phyloP scores from a whole-genome alignment of 2,329 filamentous ascomycete genomes.

The Ophiostoma sp. region DNA sequence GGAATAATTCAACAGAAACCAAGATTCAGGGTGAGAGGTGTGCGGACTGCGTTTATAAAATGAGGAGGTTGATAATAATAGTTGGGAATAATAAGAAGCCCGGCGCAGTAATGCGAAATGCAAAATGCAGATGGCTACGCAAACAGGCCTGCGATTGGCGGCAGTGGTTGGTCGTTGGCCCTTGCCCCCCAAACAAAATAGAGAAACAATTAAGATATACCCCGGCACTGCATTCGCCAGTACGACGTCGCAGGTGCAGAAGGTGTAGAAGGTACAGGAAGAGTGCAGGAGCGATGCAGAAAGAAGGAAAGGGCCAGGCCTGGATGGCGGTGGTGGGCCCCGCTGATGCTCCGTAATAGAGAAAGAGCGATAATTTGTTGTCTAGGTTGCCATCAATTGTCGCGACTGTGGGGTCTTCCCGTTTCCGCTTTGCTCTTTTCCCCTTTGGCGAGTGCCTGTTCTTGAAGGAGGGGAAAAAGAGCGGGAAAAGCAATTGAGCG shows the following conservation, averaged over 20 bases:
- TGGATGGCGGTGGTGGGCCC: neutral
- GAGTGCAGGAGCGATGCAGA: neutral
- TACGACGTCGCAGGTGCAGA: conserved; percentile 16
- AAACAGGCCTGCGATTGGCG: conserved; percentile 21
- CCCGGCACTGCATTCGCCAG: neutral
- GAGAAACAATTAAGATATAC: neutral
- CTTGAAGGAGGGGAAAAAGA: conserved; percentile 1
- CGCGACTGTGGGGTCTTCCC: neutral
- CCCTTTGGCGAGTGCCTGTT: conserved; percentile 6
- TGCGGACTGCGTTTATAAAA: conserved; percentile 18
- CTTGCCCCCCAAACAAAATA: conserved; percentile 17
- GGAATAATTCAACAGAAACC: neutral
- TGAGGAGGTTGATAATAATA: conserved; percentile 25
- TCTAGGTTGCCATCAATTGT: conserved; percentile 6
- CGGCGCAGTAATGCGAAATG: conserved; percentile 8
- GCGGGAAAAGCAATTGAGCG: neutral
- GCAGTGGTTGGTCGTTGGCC: conserved; percentile 22
- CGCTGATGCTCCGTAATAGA: neutral
- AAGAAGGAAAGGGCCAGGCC: neutral
- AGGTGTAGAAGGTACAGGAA: neutral
- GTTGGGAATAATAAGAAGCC: neutral
- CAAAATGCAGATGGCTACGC: conserved; percentile 22
- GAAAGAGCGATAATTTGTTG: neutral
- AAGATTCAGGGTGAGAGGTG: neutral
- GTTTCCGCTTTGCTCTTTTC: neutral